Conservation (phyloP, 2,329 filamentous ascomycete species). For the Gyromitra esculenta region DNA sequence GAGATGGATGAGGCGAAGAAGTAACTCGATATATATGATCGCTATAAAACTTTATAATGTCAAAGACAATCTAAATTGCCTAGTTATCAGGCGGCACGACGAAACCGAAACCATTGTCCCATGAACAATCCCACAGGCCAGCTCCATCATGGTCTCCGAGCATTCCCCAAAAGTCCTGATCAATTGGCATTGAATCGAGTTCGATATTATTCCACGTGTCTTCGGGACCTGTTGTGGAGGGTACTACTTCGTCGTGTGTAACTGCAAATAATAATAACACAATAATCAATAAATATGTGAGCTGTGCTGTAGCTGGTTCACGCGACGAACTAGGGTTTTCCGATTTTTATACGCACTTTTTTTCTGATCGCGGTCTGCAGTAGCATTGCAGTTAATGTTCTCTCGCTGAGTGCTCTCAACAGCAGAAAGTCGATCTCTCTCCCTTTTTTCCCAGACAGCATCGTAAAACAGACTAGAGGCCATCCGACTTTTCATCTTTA, state of each 20-base stretch:
- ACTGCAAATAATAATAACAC: conserved; percentile 8
- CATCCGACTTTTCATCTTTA: conserved; percentile 31
- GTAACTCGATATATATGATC: not conserved
- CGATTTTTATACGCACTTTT: conserved; percentile 23
- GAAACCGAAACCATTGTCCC: conserved; percentile 32
- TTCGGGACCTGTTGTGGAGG: not conserved
- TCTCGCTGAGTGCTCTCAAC: not conserved
- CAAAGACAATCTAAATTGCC: not conserved
- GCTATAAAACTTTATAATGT: not conserved
- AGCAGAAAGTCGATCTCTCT: not conserved
- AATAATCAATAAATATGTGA: not conserved
- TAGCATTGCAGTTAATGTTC: not conserved
- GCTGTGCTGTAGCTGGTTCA: not conserved
- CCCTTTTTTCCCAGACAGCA: conserved; percentile 21
- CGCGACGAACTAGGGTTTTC: not conserved
- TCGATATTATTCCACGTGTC: conserved; percentile 14
- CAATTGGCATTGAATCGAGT: conserved; percentile 13
- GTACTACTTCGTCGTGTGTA: not conserved
- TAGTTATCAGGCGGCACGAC: conserved; percentile 2
- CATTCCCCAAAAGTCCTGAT: conserved; percentile 30
- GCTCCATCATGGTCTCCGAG: conserved; percentile 33
- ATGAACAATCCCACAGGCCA: conserved; percentile 32
- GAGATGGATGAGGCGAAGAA: not conserved
- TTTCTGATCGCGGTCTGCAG: not conserved
- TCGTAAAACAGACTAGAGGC: conserved; percentile 32